Evolutionary conservation across 495 filamentous ascomycete genomes (phyloP), one percentile per base, ranked within the genome.

Genomic region (Xylaria longipes): DNA sequence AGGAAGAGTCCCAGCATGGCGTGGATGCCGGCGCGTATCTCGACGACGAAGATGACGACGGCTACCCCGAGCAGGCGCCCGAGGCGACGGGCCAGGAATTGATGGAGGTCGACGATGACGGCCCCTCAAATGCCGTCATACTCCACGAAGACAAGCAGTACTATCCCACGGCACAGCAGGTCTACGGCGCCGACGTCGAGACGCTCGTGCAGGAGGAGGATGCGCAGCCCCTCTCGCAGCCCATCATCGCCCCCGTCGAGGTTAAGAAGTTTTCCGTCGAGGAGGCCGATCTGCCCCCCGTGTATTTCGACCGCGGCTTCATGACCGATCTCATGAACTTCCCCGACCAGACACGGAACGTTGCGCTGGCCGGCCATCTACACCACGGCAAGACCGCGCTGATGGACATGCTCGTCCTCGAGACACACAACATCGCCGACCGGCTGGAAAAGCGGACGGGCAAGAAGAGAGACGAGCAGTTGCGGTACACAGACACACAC

Each of bases 101-200:
- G 78, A 98, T 99, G 97, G 93, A 98, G 78, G 82, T 98, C 35
- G 96, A 98, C 81, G 92, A 91, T 81, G 93, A 97, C 61, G 95
- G 93, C n/a, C 93, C 96, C 25, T 98, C 95, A 8, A 99, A 98
- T 81, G 95, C 95, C 54, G 95, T 99, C 41, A 87, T 99, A 62
- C 88, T 99, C 39, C 97, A 99, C 79, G 96, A 99, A 84, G 97
- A 99, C 83, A 98, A 99, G 81, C 96, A 98, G 83, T 99, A 99
- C 78, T 99, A 99, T 77, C 97, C 96, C 22, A 97, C 94, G 33
- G 97, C 96, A 37, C 91, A 94, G 74, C 95, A 98, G 76, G 91
- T 97, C 20, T 99, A 98, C 79, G 96, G 97, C 35, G 88, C 90
- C 69, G 95, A 93, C 80, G 96, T 99, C 69, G 96, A 99, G 84